Percentiles rank a stretch among this genome's conserved stretches.
Conservation (phyloP, 495 filamentous ascomycete genomes). For the Amphirosellinia nigrospora region DNA sequence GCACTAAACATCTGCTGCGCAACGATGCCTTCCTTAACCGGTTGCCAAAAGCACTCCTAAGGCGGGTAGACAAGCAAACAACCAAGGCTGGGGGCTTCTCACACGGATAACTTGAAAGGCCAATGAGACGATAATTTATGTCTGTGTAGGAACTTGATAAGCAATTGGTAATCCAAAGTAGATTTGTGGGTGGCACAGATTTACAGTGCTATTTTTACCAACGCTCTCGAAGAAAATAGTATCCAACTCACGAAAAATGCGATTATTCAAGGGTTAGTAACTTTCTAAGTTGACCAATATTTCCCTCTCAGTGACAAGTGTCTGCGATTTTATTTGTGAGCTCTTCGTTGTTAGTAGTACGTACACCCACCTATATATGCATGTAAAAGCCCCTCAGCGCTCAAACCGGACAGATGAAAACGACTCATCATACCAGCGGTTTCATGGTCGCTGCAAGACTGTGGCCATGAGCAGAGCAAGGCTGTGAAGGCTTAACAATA, state of each 20-base stretch:
- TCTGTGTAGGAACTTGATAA: background rate
- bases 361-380: background rate
- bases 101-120: background rate
- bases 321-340: too few relatives aligned
- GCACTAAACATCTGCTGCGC: background rate
- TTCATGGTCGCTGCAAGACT: background rate
- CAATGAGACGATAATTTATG: background rate
- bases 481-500: background rate
- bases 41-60: background rate
- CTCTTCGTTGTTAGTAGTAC: background rate
- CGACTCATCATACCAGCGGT: background rate
- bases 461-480: background rate
- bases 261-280: background rate
- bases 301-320: background rate
- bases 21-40: background rate
- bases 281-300: background rate
- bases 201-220: background rate
- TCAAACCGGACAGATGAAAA: background rate
- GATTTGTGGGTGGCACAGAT: background rate
- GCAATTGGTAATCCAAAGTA: background rate
- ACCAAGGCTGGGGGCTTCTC: background rate
- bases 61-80: background rate
- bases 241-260: background rate
- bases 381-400: background rate
- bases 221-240: background rate